A percentile compares a stretch with the other conserved stretches of the same genome.
phyloP scores from a whole-genome alignment of 2,329 filamentous ascomycete genomes.

The Nothopassalora personata region DNA sequence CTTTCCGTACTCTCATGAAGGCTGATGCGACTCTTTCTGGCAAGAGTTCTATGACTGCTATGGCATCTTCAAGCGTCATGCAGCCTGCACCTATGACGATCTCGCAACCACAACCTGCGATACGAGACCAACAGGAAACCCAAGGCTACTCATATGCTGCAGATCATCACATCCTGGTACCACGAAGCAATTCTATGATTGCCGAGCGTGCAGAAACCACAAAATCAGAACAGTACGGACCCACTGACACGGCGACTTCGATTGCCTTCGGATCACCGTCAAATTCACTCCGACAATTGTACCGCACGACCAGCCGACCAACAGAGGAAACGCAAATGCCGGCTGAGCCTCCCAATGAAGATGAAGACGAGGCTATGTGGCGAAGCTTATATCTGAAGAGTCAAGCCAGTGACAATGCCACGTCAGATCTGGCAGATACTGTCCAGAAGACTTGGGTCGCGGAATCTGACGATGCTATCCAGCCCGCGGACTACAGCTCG shows the following conservation, averaged over 20 bases:
- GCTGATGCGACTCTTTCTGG: background rate
- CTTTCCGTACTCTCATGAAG: background rate
- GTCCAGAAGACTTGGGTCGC: background rate
- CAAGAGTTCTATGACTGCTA: background rate
- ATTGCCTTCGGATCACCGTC: constrained; percentile 3
- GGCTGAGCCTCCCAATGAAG: background rate
- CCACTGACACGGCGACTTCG: background rate
- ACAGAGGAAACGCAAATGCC: background rate
- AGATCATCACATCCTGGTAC: background rate
- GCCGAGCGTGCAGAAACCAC: background rate
- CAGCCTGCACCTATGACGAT: background rate
- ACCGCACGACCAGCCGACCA: background rate
- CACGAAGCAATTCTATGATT: background rate
- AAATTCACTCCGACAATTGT: constrained; percentile 7
- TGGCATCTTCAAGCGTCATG: background rate
- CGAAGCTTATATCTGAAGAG: constrained; percentile 22
- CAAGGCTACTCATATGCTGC: background rate
- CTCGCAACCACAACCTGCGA: background rate
- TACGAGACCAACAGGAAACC: background rate
- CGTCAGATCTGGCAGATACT: constrained; percentile 2
- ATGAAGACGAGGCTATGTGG: constrained; percentile 24
- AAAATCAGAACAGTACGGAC: background rate
- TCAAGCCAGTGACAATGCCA: constrained; percentile 12
- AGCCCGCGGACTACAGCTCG: background rate
- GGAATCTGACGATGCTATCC: background rate